These are phyloP conservation scores for Calonectria hongkongensis DNA, from an alignment of 2,329 filamentous ascomycete genomes.

Conservation along the genomic window DNA sequence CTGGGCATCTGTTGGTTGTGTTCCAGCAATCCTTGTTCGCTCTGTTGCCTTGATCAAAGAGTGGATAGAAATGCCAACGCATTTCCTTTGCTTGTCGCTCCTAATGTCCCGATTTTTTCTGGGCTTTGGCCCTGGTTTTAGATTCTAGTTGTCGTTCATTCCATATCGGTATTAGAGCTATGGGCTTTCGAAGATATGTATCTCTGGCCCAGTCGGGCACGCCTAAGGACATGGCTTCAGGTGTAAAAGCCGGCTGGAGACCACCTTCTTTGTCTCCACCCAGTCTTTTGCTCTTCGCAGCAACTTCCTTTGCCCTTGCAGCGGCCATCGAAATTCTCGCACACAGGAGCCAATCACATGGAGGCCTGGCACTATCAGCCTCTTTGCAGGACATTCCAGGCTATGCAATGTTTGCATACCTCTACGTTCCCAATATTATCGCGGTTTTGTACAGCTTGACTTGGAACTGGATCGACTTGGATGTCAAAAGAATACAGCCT, in stretches of 20 bases:
- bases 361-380: slow-evolving; percentile 1
- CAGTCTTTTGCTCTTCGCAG: background rate
- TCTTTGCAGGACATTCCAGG: background rate
- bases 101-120: background rate
- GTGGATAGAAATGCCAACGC: background rate
- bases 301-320: background rate
- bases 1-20: background rate
- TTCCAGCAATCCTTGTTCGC: background rate
- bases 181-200: background rate
- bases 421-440: slow-evolving; percentile 28
- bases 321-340: background rate
- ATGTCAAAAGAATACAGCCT: slow-evolving; percentile 31
- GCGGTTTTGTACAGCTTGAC: slow-evolving; percentile 26
- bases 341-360: slow-evolving; percentile 5
- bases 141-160: background rate
- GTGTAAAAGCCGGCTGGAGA: background rate
- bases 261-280: background rate
- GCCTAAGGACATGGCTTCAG: background rate
- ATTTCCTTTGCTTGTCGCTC: background rate
- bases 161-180: background rate
- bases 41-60: background rate
- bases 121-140: background rate
- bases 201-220: background rate
- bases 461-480: slow-evolving; percentile 33
- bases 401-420: slow-evolving; percentile 12